These are phyloP conservation scores for Mortierella alpina DNA, from an alignment of 192 early-diverging fungal genomes.

Conservation along the genomic window DNA sequence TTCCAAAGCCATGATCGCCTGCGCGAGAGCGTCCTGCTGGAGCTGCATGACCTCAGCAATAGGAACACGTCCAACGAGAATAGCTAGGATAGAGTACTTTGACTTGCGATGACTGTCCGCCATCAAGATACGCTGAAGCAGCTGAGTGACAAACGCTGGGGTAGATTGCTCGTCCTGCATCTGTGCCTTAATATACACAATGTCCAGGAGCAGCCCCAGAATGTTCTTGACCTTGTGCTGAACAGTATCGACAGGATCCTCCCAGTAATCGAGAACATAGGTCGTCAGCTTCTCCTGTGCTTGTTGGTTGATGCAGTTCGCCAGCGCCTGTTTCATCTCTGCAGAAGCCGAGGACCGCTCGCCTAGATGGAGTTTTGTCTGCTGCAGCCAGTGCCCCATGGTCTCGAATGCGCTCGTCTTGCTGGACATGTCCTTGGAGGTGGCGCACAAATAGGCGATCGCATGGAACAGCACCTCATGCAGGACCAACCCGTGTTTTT, in stretches of 20 bases:
- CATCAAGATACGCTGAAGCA: conserved; percentile 75
- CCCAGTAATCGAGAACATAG: conserved; percentile 86
- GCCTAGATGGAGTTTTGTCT: conserved; percentile 56
- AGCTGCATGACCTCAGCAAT: conserved; percentile 64
- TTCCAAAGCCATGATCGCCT: conserved; percentile 55
- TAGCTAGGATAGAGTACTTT: conserved; percentile 83
- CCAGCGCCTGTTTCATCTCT: conserved; percentile 30
- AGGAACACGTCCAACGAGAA: conserved; percentile 64
- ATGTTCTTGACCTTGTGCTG: conserved; percentile 79
- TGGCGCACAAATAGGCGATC: conserved; percentile 70
- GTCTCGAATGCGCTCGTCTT: conserved; percentile 81
- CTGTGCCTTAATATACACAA: conserved; percentile 58
- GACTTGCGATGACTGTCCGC: conserved; percentile 85
- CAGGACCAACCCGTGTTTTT: conserved; percentile 36
- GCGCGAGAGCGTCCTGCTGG: conserved; percentile 71
- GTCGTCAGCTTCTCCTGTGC: conserved; percentile 71
- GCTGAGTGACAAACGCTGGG: conserved; percentile 60
- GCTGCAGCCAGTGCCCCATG: conserved; percentile 77
- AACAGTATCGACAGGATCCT: conserved; percentile 86
- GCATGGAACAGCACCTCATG: conserved; percentile 73
- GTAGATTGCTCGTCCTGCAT: conserved; percentile 20
- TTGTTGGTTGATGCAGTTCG: conserved; percentile 34
- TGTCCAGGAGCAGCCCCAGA: conserved; percentile 76
- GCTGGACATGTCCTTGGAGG: conserved; percentile 69
- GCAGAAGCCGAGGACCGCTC: conserved; percentile 23